Evolutionary conservation across 2,329 filamentous ascomycete genomes (phyloP).

Genomic region (Eutypella sp.): DNA sequence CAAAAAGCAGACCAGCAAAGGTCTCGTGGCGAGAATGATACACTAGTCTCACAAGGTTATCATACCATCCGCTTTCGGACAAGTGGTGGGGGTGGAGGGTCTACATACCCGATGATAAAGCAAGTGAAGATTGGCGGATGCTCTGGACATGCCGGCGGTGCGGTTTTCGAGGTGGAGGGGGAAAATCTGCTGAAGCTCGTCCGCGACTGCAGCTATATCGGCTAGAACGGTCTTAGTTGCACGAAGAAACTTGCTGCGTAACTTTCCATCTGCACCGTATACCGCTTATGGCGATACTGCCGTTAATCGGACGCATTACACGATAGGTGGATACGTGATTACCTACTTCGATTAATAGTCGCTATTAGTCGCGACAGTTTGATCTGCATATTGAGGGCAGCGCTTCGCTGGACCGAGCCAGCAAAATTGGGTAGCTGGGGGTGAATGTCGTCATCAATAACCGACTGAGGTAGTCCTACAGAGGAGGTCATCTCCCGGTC

Average conservation of each 20-base stretch:
- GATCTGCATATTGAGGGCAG: slow-evolving; percentile 29
- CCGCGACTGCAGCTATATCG: slow-evolving; percentile 22
- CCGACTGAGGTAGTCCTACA: slow-evolving; percentile 45
- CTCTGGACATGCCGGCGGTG: slow-evolving; percentile 23
- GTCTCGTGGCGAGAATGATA: slow-evolving; percentile 28
- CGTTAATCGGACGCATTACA: neutral
- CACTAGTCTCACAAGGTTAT: slow-evolving; percentile 16
- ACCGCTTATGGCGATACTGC: slow-evolving; percentile 15
- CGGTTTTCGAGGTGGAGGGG: slow-evolving; percentile 23
- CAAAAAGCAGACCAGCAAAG: slow-evolving; percentile 26
- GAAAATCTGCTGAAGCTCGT: slow-evolving; percentile 26
- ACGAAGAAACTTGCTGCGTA: slow-evolving; percentile 26
- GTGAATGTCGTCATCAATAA: slow-evolving; percentile 46
- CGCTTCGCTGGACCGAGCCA: slow-evolving; percentile 20
- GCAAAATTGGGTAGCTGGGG: slow-evolving; percentile 30
- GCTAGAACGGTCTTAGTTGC: slow-evolving; percentile 27
- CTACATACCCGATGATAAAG: slow-evolving; percentile 27
- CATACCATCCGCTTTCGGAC: neutral
- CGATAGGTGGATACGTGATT: accelerated
- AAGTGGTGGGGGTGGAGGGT: neutral
- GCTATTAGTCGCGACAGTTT: slow-evolving; percentile 26
- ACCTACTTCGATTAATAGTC: slow-evolving; percentile 25
- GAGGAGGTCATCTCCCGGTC: slow-evolving; percentile 50
- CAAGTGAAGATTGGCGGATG: slow-evolving; percentile 27
- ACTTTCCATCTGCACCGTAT: slow-evolving; percentile 23